phyloP scores from a whole-genome alignment of 257 asterid species.

The Pogostemon cablin region DNA sequence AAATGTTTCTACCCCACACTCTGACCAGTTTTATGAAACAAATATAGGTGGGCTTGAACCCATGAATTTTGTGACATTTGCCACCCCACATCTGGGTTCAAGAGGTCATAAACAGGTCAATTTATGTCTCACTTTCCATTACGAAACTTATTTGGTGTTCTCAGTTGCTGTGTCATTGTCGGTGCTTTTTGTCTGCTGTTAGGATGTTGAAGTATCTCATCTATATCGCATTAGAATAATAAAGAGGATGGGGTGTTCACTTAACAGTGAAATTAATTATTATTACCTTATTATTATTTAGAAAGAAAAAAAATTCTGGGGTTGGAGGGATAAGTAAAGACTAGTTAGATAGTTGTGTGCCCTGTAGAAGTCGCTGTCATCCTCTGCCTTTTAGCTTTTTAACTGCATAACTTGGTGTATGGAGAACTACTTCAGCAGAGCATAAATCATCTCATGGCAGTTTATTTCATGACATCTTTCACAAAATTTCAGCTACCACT shows the following conservation, averaged over 20 bases:
- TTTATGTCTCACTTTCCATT: neutral
- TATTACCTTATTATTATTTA: neutral
- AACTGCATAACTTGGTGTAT: neutral
- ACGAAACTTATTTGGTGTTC: neutral
- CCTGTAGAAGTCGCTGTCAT: neutral
- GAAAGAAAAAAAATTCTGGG: neutral
- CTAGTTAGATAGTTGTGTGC: neutral
- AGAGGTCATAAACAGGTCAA: constrained; percentile 85
- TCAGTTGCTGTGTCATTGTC: neutral
- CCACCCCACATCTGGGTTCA: constrained; percentile 93
- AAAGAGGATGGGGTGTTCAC: neutral
- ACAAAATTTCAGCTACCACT: constrained; percentile 65
- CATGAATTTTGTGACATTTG: constrained; percentile 81
- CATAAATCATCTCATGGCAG: constrained; percentile 13
- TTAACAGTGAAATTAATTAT: neutral
- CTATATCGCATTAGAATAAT: neutral
- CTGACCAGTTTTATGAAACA: constrained; percentile 39
- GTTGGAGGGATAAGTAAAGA: neutral
- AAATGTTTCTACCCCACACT: constrained; percentile 27
- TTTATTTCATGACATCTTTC: constrained; percentile 4
- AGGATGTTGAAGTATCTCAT: neutral
- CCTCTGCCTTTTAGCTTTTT: neutral
- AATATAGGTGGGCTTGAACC: constrained; percentile 82
- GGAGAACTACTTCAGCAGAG: neutral
- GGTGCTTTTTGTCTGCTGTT: constrained; percentile 8